phyloP scores from a whole-genome alignment of 2,329 filamentous ascomycete species.

The Colletotrichum chlorophyti region DNA sequence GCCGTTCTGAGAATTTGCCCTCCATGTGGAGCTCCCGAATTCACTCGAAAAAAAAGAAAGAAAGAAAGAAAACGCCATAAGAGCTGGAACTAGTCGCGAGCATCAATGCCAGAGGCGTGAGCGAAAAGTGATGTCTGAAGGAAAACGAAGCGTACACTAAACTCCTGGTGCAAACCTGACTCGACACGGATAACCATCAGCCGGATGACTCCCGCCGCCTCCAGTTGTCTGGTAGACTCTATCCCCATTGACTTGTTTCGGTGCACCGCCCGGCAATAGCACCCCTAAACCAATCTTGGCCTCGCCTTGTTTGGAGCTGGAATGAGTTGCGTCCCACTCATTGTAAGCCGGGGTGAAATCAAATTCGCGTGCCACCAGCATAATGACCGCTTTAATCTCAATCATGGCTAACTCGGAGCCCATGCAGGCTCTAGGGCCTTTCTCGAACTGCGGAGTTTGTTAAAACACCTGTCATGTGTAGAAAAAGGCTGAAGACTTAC shows the following conservation, averaged over 20 bases:
- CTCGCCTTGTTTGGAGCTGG: background rate
- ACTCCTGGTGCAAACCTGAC: constrained; percentile 4
- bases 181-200: constrained; percentile 9
- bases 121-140: background rate
- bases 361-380: constrained; percentile 4
- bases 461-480: background rate
- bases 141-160: background rate
- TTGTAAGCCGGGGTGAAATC: constrained; percentile 4
- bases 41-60: no score
- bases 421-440: constrained; percentile 8
- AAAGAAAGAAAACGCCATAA: no score
- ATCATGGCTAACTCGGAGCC: constrained; percentile 15
- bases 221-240: constrained; percentile 12
- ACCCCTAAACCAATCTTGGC: constrained; percentile 8
- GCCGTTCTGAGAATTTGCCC: no score
- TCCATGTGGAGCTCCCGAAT: no score
- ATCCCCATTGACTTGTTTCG: constrained; percentile 6
- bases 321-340: background rate
- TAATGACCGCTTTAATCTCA: constrained; percentile 6
- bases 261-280: background rate
- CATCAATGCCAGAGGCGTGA: no score
- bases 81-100: no score
- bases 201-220: constrained; percentile 9
- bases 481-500: background rate
- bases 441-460: background rate